Conservation (phyloP, 2,329 filamentous ascomycete genomes). For the Alternaria triticimaculans region DNA sequence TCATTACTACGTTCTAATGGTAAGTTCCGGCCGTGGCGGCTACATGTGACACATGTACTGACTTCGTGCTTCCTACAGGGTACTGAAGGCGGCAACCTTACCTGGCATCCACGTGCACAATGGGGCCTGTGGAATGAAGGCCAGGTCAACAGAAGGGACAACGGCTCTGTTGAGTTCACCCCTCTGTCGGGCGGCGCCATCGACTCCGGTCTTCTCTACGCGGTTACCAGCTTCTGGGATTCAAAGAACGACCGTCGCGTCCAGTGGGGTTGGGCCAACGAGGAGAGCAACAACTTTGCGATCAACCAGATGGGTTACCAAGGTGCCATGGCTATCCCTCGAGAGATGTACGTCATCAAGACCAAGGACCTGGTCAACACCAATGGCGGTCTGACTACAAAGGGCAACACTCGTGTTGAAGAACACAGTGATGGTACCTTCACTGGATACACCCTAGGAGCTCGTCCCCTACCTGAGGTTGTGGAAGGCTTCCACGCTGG, state of each 20-base stretch:
- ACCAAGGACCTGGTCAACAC: slow-evolving; percentile 48
- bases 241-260: slow-evolving; percentile 57
- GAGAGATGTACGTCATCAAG: slow-evolving; percentile 57
- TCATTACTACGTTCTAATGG: slow-evolving; percentile 55
- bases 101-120: slow-evolving; percentile 49
- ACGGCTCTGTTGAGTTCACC: slow-evolving; percentile 54
- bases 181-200: slow-evolving; percentile 53
- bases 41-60: background rate
- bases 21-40: background rate
- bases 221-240: slow-evolving; percentile 56
- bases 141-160: slow-evolving; percentile 49
- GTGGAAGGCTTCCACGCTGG: slow-evolving; percentile 48
- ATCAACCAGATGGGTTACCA: slow-evolving; percentile 54
- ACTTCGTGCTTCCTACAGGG: slow-evolving; percentile 18
- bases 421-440: slow-evolving; percentile 49
- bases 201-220: slow-evolving; percentile 55
- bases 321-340: slow-evolving; percentile 52
- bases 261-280: slow-evolving; percentile 56
- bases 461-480: slow-evolving; percentile 54
- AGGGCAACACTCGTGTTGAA: slow-evolving; percentile 46
- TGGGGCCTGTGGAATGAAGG: slow-evolving; percentile 58
- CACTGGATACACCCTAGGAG: slow-evolving; percentile 54
- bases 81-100: slow-evolving; percentile 54
- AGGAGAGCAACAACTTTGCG: slow-evolving; percentile 53
- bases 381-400: slow-evolving; percentile 41